phyloP scores from a whole-genome alignment of 768 basidiomycete species.

The Tricholoma sp. region DNA sequence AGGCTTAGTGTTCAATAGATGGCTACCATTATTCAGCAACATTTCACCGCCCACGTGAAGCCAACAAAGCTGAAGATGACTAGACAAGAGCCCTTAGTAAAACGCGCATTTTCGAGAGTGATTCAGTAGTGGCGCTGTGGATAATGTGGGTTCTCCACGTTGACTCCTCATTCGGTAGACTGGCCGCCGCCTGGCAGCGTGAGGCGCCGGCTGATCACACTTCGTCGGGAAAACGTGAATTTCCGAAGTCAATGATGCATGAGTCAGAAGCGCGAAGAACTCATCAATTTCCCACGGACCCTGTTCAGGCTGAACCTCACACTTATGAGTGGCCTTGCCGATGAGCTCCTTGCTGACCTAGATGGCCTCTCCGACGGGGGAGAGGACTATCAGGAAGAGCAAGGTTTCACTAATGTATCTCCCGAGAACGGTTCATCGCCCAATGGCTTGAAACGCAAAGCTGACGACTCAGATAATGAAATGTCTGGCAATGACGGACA shows the following conservation, averaged over 20 bases:
- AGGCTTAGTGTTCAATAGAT: neutral
- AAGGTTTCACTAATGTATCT: conserved; percentile 20
- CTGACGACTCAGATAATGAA: conserved; percentile 51
- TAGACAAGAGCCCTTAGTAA: neutral
- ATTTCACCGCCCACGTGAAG: neutral
- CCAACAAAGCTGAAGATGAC: neutral
- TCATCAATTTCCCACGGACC: neutral
- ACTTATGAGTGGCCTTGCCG: conserved; percentile 76
- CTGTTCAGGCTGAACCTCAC: neutral
- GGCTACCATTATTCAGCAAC: neutral
- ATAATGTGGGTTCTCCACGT: no score
- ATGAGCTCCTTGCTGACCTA: conserved; percentile 90
- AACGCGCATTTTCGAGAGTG: neutral
- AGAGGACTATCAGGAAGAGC: conserved; percentile 42
- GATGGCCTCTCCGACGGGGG: conserved; percentile 73
- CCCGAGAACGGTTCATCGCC: conserved; percentile 18
- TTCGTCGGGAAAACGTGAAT: no score
- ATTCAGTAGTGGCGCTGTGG: no score
- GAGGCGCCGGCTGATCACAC: no score
- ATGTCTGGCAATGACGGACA: conserved; percentile 45
- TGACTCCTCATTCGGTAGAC: no score
- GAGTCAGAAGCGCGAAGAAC: no score
- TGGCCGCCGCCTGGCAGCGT: no score
- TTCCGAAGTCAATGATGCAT: no score
- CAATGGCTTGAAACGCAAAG: conserved; percentile 60